phyloP scores from a whole-genome alignment of 2,329 filamentous ascomycete genomes.

The Talaromyces atroroseus region DNA sequence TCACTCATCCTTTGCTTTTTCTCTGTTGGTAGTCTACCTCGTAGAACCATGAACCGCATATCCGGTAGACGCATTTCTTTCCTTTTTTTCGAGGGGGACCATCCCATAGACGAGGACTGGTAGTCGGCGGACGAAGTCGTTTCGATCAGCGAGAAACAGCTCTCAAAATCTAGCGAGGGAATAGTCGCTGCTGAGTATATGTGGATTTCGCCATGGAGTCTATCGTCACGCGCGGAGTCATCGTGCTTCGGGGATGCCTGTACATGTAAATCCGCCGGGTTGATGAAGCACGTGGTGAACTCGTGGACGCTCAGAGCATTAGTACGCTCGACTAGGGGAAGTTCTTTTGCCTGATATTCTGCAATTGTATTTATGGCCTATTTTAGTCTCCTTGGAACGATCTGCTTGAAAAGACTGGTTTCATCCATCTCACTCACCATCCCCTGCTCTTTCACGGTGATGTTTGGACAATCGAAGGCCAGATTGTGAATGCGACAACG shows the following conservation, averaged over 20 bases:
- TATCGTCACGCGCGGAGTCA: not conserved
- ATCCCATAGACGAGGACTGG: constrained; percentile 47
- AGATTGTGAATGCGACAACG: constrained; percentile 10
- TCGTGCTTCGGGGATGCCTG: constrained; percentile 6
- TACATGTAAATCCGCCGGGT: constrained; percentile 12
- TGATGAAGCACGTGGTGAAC: constrained; percentile 29
- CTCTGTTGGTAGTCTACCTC: constrained; percentile 13
- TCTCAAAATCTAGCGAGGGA: constrained; percentile 36
- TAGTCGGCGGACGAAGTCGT: constrained; percentile 52
- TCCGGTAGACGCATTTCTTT: constrained; percentile 54
- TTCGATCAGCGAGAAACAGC: constrained; percentile 51
- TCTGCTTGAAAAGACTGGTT: no score
- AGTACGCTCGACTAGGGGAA: constrained; percentile 36
- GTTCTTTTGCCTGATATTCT: not conserved
- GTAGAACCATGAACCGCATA: constrained; percentile 54
- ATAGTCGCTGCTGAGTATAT: constrained; percentile 35
- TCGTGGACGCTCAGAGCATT: constrained; percentile 35
- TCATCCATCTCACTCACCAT: not conserved
- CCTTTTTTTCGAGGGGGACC: constrained; percentile 49
- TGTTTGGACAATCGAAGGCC: constrained; percentile 10
- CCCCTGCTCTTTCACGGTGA: constrained; percentile 9
- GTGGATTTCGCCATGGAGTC: constrained; percentile 20
- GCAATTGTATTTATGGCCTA: not conserved
- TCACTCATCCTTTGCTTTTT: not conserved
- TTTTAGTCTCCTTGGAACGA: no score